Evolutionary conservation across 306 rosid species (phyloP).

Genomic region (Adenanthera pavonina): DNA sequence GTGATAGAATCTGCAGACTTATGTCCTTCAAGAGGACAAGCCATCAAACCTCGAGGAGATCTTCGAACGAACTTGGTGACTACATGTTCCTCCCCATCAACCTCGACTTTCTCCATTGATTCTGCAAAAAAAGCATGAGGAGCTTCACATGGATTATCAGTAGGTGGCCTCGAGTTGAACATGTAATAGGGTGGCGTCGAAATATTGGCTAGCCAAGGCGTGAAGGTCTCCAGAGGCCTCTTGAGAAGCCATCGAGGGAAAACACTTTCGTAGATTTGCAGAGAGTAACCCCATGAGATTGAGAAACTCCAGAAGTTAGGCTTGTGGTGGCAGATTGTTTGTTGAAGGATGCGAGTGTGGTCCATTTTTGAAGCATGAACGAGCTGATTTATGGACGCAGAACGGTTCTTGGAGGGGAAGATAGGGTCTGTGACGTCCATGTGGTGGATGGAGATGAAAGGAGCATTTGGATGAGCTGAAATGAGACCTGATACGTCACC

Average conservation of each 20-base stretch:
- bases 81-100: neutral
- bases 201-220: constrained; percentile 33
- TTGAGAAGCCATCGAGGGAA: constrained; percentile 43
- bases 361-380: constrained; percentile 47
- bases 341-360: constrained; percentile 55
- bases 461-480: constrained; percentile 51
- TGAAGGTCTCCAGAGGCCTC: constrained; percentile 56
- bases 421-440: constrained; percentile 54
- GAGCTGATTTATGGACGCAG: constrained; percentile 48
- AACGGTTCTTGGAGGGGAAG: constrained; percentile 53
- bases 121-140: constrained; percentile 54
- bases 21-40: constrained; percentile 47
- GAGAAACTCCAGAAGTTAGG: constrained; percentile 59
- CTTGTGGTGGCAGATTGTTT: constrained; percentile 58
- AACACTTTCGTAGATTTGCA: constrained; percentile 50
- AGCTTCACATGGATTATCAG: constrained; percentile 49
- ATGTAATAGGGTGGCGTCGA: constrained; percentile 43
- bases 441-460: constrained; percentile 57
- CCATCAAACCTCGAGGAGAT: constrained; percentile 34
- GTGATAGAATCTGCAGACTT: constrained; percentile 51
- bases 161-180: constrained; percentile 52
- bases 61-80: constrained; percentile 42
- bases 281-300: constrained; percentile 62
- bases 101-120: constrained; percentile 9
- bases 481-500: constrained; percentile 53